A percentile compares a stretch with the other conserved stretches of the same genome.
phyloP scores from a whole-genome alignment of 2,329 filamentous ascomycete species.

The Leptosphaerulina australis region DNA sequence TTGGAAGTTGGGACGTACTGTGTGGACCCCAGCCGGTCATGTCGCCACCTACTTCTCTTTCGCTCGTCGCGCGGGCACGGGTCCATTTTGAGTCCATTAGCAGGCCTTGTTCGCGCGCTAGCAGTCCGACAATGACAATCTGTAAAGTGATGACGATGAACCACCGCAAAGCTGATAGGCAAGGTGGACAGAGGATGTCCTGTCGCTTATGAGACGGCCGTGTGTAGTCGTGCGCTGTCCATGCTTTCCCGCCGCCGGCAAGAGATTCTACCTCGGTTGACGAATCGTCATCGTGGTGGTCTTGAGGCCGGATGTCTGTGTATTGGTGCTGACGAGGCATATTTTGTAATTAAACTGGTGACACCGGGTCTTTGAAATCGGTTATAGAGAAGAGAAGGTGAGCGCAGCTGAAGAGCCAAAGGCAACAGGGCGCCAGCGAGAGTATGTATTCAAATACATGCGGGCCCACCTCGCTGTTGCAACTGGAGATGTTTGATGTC shows the following conservation, averaged over 20 bases:
- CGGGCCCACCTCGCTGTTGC: slow-evolving; percentile 22
- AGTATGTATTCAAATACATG: slow-evolving; percentile 23
- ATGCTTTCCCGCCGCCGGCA: slow-evolving; percentile 38
- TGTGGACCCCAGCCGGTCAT: slow-evolving; percentile 44
- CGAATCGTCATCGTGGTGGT: slow-evolving; percentile 40
- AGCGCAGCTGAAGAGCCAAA: slow-evolving; percentile 40
- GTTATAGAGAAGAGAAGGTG: slow-evolving; percentile 20
- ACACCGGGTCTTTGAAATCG: slow-evolving; percentile 29
- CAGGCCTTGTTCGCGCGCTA: slow-evolving; percentile 41
- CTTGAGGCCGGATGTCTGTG: slow-evolving; percentile 32
- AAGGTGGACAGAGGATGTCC: slow-evolving; percentile 19
- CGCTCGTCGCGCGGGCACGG: slow-evolving; percentile 31
- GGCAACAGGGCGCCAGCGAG: slow-evolving; percentile 19
- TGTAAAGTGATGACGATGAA: slow-evolving; percentile 40
- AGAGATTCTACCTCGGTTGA: slow-evolving; percentile 45
- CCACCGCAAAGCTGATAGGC: slow-evolving; percentile 36
- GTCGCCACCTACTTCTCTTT: slow-evolving; percentile 41
- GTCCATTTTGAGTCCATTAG: slow-evolving; percentile 28
- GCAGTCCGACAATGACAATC: slow-evolving; percentile 37
- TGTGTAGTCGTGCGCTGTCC: slow-evolving; percentile 28
- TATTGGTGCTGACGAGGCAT: slow-evolving; percentile 44
- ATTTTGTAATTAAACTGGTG: slow-evolving; percentile 17
- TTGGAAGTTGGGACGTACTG: slow-evolving; percentile 35
- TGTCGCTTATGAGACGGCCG: slow-evolving; percentile 27
- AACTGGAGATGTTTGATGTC: slow-evolving; percentile 33